Evolutionary conservation across 2,329 filamentous ascomycete genomes (phyloP), one percentile per base, ranked within the genome.

Genomic region (Xylaria polymorpha): DNA sequence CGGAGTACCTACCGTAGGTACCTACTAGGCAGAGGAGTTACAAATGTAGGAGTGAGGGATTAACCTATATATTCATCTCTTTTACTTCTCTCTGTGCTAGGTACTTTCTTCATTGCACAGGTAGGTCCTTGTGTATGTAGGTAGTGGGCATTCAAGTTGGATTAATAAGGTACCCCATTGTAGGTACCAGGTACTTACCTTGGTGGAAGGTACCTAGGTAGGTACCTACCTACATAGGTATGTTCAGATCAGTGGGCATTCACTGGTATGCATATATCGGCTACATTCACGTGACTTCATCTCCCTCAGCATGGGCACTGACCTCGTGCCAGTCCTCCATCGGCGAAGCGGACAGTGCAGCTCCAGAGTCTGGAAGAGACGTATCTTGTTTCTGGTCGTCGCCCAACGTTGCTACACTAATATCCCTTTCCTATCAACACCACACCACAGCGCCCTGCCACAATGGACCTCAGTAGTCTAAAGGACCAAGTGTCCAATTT

Each of bases 401-500:
- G 68, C 61, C 67, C 58, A 46, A 64, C 55, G 32, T 43, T 56
- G 22, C 44, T n/a, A 35, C 44, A 35, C 58, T 50, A 44, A 44
- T 63, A 37, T 46, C 57, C 43, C 44, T 61, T 57, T 51, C 41
- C 20, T 43, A 59, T 25, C 56, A 22, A 59, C 44, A 48, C 35
- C 64, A 46, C 58, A 69, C 61, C 68, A 64, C 15, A 55, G 63
- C 61, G 48, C 66, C 67, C 53, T 64, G 51, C 43, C 50, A 71
- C 72, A 81, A 97, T 97, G 94, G 93, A 98, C 86, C 87, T 97
- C 80, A 91, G 91, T 82, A 93, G 87, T 78, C 82, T 98, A 64
- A 95, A 93, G 81, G 93, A 93, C 77, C 91, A 93, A 83, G 94
- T 97, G 82, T 91, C 91, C 85, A 97, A 96, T 84, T 86, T 98